A percentile compares a stretch with the other conserved stretches of the same genome.
phyloP scores from a whole-genome alignment of 2,329 filamentous ascomycete genomes.

The Colletotrichum siamense region DNA sequence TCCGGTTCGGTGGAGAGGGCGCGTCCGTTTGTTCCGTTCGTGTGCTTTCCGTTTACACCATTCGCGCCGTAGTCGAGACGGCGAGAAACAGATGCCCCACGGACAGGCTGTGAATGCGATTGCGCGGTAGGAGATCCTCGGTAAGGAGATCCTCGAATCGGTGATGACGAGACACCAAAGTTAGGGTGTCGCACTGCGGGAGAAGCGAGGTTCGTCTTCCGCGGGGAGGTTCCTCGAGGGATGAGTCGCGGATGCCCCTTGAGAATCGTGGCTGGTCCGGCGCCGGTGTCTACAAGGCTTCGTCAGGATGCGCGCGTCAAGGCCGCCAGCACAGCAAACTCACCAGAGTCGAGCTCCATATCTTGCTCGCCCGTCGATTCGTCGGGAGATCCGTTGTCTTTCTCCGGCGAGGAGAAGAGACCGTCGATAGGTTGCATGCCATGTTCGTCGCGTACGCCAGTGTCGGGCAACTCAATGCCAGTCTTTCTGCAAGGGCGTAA shows the following conservation, averaged over 20 bases:
- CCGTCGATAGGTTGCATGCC: slow-evolving; percentile 88
- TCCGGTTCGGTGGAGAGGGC: slow-evolving; percentile 29
- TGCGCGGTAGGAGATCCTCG: slow-evolving; percentile 10
- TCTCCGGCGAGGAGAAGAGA: slow-evolving; percentile 87
- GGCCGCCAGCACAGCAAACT: slow-evolving; percentile 27
- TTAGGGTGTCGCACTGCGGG: slow-evolving; percentile 68
- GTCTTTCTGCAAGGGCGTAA: slow-evolving; percentile 73
- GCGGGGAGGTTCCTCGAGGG: slow-evolving; percentile 53
- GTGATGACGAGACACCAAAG: slow-evolving; percentile 58
- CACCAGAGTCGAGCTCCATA: slow-evolving; percentile 60
- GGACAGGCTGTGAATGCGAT: slow-evolving; percentile 29
- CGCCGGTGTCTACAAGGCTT: slow-evolving; percentile 48
- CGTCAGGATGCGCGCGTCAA: slow-evolving; percentile 24
- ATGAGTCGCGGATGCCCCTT: slow-evolving; percentile 42
- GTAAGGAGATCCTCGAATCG: slow-evolving; percentile 44
- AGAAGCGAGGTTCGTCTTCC: slow-evolving; percentile 65
- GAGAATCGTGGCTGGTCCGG: slow-evolving; percentile 59
- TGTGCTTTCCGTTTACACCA: slow-evolving; percentile 23
- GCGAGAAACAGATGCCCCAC: slow-evolving; percentile 52
- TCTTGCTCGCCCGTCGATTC: slow-evolving; percentile 47
- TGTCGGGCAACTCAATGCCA: slow-evolving; percentile 80
- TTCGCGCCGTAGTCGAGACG: slow-evolving; percentile 55
- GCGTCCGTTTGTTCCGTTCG: slow-evolving; percentile 31
- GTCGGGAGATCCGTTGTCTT: slow-evolving; percentile 34
- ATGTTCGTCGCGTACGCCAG: slow-evolving; percentile 83